Evolutionary conservation across 2,329 filamentous ascomycete species (phyloP), one percentile per base, ranked within the genome.

Genomic region (Knufia petricola): DNA sequence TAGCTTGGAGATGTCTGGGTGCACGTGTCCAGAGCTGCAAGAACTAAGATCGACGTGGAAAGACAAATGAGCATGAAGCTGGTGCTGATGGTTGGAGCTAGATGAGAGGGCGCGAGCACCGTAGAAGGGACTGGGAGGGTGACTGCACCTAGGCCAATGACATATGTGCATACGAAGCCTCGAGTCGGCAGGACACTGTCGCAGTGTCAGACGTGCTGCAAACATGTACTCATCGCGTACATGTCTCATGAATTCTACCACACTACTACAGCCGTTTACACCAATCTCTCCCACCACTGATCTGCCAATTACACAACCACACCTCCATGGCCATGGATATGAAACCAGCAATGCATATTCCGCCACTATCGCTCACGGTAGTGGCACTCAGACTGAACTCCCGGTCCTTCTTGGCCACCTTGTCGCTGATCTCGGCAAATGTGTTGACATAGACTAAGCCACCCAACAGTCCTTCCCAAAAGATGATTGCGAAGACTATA

Each of bases 381-480:
- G 88, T 92, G 0, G 89, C 90, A 0, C 86, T 82, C 1, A 98
- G 69, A 51, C 87, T 94, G 61, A 96, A 96, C 67, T 98, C 92
- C 4, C 90, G 77, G 46, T 95, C 88, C 26, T 81, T 77, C 3
- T 75, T 70, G 0, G 81, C 79, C 1, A 95, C 81, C 4, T 82
- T 81, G 59, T 95, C 87, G 63, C 87, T 84, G 53, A 98, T 95
- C 63, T 94, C 86, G 0, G 89, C 87, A 66, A 96, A 98, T 0
- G 89, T 95, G 60, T 90, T 94, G 51, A 96, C 89, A 60, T 98
- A 98, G 0, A 96, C 92, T 2, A 87, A 74, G 0, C 92, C 92
- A 0, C 92, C 92, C 0, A 98, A 71, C 10, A 96, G 66, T 0
- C 92, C 92, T 64, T 96, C 92, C 90, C 90, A 96, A 61, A 96